Percentiles rank a stretch among this genome's conserved stretches.
These are phyloP conservation scores for Aspergillus ochraceus DNA, from an alignment of 2,329 filamentous ascomycete species.

Conservation along the genomic window DNA sequence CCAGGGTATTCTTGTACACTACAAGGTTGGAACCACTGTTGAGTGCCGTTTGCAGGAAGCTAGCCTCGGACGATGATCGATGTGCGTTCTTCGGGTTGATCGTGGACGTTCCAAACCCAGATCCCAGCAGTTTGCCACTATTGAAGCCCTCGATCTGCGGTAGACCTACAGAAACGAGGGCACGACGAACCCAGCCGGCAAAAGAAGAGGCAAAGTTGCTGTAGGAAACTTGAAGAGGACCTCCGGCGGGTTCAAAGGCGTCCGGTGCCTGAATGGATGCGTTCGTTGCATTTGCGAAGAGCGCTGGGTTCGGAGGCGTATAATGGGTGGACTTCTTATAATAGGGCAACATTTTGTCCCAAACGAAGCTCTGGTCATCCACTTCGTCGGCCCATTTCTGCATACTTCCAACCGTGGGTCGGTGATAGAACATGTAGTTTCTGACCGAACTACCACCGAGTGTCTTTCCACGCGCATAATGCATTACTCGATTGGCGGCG, in stretches of 20 bases:
- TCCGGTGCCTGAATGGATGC: slow-evolving; percentile 23
- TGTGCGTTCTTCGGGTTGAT: slow-evolving; percentile 29
- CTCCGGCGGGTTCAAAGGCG: slow-evolving; percentile 20
- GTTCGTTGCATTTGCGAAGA: slow-evolving; percentile 27
- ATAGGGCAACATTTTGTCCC: slow-evolving; percentile 27
- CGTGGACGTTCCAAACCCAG: slow-evolving; percentile 29
- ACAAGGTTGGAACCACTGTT: slow-evolving; percentile 25
- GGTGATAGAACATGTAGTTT: slow-evolving; percentile 29
- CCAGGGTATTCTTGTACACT: slow-evolving; percentile 35
- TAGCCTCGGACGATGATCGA: slow-evolving; percentile 19
- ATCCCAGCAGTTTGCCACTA: slow-evolving; percentile 25
- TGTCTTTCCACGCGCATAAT: slow-evolving; percentile 30
- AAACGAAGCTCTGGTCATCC: slow-evolving; percentile 33
- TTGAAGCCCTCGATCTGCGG: slow-evolving; percentile 27
- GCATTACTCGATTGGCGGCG: slow-evolving; percentile 10
- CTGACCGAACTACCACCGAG: slow-evolving; percentile 25
- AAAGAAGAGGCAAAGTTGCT: slow-evolving; percentile 28
- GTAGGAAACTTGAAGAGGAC: slow-evolving; percentile 36
- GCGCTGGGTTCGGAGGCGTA: slow-evolving; percentile 23
- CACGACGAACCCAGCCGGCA: slow-evolving; percentile 27
- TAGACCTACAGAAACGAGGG: slow-evolving; percentile 29
- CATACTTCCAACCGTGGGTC: slow-evolving; percentile 31
- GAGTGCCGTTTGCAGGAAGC: slow-evolving; percentile 26
- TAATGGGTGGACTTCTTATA: slow-evolving; percentile 28
- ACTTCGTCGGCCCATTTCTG: slow-evolving; percentile 39